These are phyloP conservation scores for Ganoderma lingzhi DNA, from an alignment of 1,284 basidiomycete genomes.

Conservation along the genomic window DNA sequence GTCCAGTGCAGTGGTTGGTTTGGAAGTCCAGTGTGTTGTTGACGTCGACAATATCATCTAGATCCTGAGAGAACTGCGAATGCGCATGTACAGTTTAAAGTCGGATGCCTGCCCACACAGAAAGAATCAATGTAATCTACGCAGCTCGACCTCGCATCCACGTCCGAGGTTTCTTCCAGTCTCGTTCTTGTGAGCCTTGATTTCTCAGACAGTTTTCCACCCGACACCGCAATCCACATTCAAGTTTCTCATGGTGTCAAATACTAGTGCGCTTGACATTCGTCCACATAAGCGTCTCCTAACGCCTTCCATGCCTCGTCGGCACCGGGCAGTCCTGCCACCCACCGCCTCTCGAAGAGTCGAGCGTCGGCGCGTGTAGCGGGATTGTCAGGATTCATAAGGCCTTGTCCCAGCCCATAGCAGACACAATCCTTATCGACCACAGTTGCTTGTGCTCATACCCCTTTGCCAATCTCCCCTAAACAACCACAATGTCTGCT, in stretches of 20 bases:
- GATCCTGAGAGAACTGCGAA: background rate
- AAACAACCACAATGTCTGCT: background rate
- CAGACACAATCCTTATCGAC: background rate
- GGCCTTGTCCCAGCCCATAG: too few relatives aligned
- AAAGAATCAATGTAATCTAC: background rate
- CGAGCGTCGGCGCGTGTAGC: background rate
- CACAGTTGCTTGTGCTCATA: background rate
- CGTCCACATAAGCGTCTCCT: background rate
- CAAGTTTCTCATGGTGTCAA: background rate
- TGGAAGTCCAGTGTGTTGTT: background rate
- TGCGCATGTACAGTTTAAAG: background rate
- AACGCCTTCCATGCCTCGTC: background rate
- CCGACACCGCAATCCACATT: background rate
- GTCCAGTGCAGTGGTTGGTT: background rate
- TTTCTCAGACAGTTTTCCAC: background rate
- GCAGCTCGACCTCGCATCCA: background rate
- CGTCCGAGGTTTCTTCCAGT: background rate
- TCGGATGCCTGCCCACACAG: background rate
- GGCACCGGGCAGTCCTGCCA: background rate
- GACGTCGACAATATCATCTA: background rate
- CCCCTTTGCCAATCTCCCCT: background rate
- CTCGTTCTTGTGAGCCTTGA: background rate
- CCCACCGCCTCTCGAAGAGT: background rate
- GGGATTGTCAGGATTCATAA: background rate
- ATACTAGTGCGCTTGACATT: background rate